Conservation (phyloP, 768 basidiomycete species). For the Lactifluus piperatus region DNA sequence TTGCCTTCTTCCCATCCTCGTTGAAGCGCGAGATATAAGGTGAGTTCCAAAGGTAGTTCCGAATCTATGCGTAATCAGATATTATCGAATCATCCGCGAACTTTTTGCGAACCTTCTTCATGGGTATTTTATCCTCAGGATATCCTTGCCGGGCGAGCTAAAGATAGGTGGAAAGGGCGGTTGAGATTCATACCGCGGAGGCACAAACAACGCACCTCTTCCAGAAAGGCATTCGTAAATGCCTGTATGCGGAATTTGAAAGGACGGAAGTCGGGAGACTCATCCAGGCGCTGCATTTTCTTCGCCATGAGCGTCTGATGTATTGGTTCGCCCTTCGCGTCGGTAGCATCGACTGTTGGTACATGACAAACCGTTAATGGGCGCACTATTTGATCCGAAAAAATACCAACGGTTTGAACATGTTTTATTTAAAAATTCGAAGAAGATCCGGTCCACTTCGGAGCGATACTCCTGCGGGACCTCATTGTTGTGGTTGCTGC, state of each 20-base stretch:
- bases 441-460: conserved; percentile 86
- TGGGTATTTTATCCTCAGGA: conserved; percentile 89
- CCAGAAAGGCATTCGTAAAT: conserved; percentile 92
- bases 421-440: conserved; percentile 76
- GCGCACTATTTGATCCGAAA: conserved; percentile 3
- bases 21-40: conserved; percentile 94
- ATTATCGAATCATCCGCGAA: conserved; percentile 6
- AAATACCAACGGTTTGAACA: conserved; percentile 80
- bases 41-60: conserved; percentile 94
- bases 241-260: conserved; percentile 99
- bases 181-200: conserved; percentile 2
- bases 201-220: conserved; percentile 50
- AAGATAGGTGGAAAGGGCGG: not conserved
- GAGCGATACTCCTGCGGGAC: conserved; percentile 72
- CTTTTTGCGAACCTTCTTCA: conserved; percentile 70
- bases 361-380: conserved; percentile 20
- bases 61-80: conserved; percentile 43
- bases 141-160: conserved; percentile 81
- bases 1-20: conserved; percentile 98
- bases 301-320: conserved; percentile 99
- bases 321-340: conserved; percentile 92
- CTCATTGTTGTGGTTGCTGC: conserved; percentile 41
- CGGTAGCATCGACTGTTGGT: conserved; percentile 76
- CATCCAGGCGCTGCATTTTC: conserved; percentile 95
- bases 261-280: conserved; percentile 92